Base-by-base conservation (phyloP, 345 rosid genomes). In the Populus ilicifolia region DNA sequence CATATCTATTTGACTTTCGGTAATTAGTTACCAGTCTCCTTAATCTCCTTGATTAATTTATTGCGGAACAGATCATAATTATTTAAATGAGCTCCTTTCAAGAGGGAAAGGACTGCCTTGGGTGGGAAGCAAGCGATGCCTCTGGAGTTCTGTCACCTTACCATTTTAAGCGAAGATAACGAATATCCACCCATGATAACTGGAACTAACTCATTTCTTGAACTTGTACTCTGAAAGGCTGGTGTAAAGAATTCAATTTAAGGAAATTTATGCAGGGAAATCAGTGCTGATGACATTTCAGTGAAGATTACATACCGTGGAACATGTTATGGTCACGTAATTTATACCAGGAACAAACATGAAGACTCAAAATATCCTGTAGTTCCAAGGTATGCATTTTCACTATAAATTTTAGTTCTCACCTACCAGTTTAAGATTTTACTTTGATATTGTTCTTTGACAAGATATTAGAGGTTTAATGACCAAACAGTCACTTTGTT, bases 261-360 rank as follows among this genome's bases (percentile, higher is more conserved):
- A 20, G 9, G 4, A 69, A 30, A 39, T 21, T 23, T n/a, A 38
- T 84, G 54, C 83, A 93, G 96, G 90, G 61, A 87, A 17, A 79
- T 87, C 68, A 74, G 85, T 70, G 84, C 52, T 17, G 89, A 91
- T 38, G 98, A 91, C 70, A 84, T 93, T 76, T 89, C 90, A 17
- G 6, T 93, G 48, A 80, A 80, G 7, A 93, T 93, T 67, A 91
- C 96, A 0, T 94, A 93, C 76, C 91, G 94, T 83, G 96, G 98
- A 62, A 82, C 91, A 65, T 93, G 98, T 79, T 89, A 89, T 82
- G 93, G 93, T 77, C 96, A 93, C 82, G 84, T 88, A 75, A 43
- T 84, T 68, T 87, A 92, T 91, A 86, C 93, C 33, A 84, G 86
- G 82, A 93, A 91, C 86, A 65, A 79, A 76, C 84, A 65, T 48